These are phyloP conservation scores for Aspergillus brasiliensis DNA, from an alignment of 2,329 filamentous ascomycete species.

Conservation along the genomic window DNA sequence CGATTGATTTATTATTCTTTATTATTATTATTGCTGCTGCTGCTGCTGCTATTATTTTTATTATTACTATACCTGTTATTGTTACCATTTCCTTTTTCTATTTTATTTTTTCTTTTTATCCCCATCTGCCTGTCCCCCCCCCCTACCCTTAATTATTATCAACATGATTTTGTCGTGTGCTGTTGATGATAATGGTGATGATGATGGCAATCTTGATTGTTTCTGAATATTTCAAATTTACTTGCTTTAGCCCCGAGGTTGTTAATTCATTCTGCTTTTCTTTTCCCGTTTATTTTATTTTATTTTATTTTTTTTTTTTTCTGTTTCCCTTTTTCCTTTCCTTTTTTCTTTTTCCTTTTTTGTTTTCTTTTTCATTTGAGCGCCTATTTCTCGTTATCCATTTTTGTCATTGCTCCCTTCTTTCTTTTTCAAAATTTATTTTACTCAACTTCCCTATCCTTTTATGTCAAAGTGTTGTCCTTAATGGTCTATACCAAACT, in stretches of 20 bases:
- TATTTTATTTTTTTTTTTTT: not conserved
- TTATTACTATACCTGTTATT: not conserved
- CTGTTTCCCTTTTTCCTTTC: not conserved
- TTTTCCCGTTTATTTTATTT: constrained; percentile 6
- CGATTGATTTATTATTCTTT: not conserved
- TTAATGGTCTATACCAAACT: constrained; percentile 23
- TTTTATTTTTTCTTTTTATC: not conserved
- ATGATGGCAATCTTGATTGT: no score
- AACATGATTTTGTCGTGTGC: no score
- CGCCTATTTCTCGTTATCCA: not conserved
- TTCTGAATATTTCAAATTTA: no score
- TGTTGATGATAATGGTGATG: no score
- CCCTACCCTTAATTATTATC: no score
- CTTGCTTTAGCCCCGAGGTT: no score
- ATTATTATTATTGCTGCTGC: not conserved
- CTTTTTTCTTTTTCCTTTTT: not conserved
- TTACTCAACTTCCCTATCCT: constrained; percentile 1
- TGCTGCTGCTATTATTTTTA: not conserved
- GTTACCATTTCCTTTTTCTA: not conserved
- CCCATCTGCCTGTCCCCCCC: not conserved
- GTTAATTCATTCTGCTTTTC: not conserved
- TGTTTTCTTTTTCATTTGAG: not conserved
- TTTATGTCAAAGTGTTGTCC: constrained; percentile 7
- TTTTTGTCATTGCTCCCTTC: constrained; percentile 11
- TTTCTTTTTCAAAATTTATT: constrained; percentile 8